Evolutionary conservation across 2,329 filamentous ascomycete genomes (phyloP).

Genomic region (Scytalidium sp.): DNA sequence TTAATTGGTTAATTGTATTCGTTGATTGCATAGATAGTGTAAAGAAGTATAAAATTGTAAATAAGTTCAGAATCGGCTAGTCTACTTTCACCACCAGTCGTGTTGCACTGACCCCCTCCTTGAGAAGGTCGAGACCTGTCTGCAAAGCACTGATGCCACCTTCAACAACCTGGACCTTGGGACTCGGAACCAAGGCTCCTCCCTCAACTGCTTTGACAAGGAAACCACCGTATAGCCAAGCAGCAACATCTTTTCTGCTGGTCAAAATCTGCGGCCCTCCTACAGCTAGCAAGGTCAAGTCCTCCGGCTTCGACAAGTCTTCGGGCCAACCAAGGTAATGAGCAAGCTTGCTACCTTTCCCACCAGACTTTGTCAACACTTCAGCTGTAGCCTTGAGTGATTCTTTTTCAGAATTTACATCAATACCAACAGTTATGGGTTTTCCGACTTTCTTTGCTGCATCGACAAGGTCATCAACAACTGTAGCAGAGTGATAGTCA

Average conservation of each 20-base stretch:
- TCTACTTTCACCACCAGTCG: too few species aligned
- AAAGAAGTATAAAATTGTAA: too few species aligned
- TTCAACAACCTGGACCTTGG: slow-evolving; percentile 35
- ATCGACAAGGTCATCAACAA: slow-evolving; percentile 7
- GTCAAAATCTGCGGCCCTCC: too few species aligned
- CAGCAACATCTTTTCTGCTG: slow-evolving; percentile 8
- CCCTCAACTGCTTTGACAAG: too few species aligned
- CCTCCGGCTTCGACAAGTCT: slow-evolving; percentile 2
- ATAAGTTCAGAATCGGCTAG: too few species aligned
- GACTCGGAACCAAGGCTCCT: slow-evolving; percentile 34
- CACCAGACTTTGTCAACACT: slow-evolving; percentile 3
- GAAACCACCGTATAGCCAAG: slow-evolving; percentile 15
- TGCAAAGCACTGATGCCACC: slow-evolving; percentile 30
- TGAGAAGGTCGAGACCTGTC: slow-evolving; percentile 36
- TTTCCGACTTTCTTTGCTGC: slow-evolving; percentile 5
- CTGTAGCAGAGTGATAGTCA: slow-evolving; percentile 35
- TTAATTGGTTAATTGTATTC: too few species aligned
- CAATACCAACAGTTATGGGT: slow-evolving; percentile 8
- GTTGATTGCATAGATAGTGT: too few species aligned
- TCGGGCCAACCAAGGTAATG: slow-evolving; percentile 4
- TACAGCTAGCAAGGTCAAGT: slow-evolving; percentile 6
- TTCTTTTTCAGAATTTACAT: slow-evolving; percentile 7
- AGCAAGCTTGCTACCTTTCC: slow-evolving; percentile 7
- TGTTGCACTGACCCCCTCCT: slow-evolving; percentile 38
- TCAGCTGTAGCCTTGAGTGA: slow-evolving; percentile 4